Evolutionary conservation across 139 green algal species (phyloP).

Genomic region (Closterium sp.): DNA sequence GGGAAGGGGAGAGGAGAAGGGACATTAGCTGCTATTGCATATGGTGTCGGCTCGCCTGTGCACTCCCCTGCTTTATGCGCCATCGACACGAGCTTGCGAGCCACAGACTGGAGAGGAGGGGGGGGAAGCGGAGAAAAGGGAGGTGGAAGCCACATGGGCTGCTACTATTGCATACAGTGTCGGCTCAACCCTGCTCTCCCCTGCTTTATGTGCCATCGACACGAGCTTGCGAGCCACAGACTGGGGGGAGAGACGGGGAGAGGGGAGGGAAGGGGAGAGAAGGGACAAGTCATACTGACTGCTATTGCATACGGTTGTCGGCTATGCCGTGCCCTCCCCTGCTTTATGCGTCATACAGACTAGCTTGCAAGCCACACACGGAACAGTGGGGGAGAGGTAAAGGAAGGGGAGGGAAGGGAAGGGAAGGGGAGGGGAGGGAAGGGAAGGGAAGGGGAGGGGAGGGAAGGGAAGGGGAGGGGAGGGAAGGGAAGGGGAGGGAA

Average conservation of each 20-base stretch:
- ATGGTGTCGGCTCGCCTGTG: neutral
- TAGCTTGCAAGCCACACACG: neutral
- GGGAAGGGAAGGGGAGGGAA: neutral
- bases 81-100: neutral
- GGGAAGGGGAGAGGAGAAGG: neutral
- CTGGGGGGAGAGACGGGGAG: neutral
- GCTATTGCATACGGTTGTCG: neutral
- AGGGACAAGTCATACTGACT: neutral
- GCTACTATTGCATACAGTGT: slow-evolving; percentile 48
- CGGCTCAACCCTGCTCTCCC: neutral
- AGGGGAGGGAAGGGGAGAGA: neutral
- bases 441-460: no score
- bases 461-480: no score
- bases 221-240: slow-evolving; percentile 13
- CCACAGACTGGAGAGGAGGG: no score
- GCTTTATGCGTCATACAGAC: neutral
- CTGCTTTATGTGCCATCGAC: slow-evolving; percentile 27
- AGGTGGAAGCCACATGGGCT: no score
- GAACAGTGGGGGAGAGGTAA: no score
- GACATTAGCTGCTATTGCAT: neutral
- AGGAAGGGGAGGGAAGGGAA: no score
- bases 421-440: no score
- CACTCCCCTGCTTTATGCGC: neutral
- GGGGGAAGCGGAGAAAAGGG: no score
- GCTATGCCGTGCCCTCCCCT: neutral